Base-by-base conservation (phyloP, 805 yeast genomes). In the Tanozyma kutaoensis region DNA sequence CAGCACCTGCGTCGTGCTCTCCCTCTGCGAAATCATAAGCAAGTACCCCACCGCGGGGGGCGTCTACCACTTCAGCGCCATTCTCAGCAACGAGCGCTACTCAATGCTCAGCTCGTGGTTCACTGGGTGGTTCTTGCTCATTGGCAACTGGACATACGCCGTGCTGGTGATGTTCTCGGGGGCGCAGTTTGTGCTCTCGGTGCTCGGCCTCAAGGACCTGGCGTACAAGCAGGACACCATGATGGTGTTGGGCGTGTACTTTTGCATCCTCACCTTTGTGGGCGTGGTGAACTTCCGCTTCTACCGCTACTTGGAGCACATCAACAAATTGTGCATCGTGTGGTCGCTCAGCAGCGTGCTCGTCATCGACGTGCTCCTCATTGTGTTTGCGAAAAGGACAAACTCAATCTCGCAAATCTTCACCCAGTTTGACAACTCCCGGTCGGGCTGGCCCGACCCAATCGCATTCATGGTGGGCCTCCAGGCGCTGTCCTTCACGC, bases 121-220 rank as follows among this genome's bases (percentile, higher is more conserved):
- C 40, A 76, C 82, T 0, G 91, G 91, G 0, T 79, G 86, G 79
- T 66, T 72, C 34, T 52, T 77, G 28, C 53, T 78, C 12, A 58
- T 79, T 15, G 91, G 91, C 1, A 78, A 76, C 43, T 73, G 84
- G 81, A 66, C 82, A 2, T 77, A 76, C 67, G 70, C 79, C 31
- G 70, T 76, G 4, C 71, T 81, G 32, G 74, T 76, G 28, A 63
- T 80, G 14, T 79, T 74, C 48, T 76, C 81, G 3, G 91, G 88
- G 2, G 67, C 86, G 1, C 85, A 77, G 43, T 71, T 79, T 39
- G 66, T 78, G 11, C 55, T 79, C 5, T 70, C 81, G 2, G 63
- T 78, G 13, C 61, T 77, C 31, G 78, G 85, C 1, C 55, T 79
- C 36, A 59, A 69, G 22, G 64, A 76, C 38, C 58, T 61, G 8